A percentile compares a stretch with the other conserved stretches of the same genome.
Conservation (phyloP, 805 yeast genomes). For the Saccharomycopsis oosterbeekiorum region DNA sequence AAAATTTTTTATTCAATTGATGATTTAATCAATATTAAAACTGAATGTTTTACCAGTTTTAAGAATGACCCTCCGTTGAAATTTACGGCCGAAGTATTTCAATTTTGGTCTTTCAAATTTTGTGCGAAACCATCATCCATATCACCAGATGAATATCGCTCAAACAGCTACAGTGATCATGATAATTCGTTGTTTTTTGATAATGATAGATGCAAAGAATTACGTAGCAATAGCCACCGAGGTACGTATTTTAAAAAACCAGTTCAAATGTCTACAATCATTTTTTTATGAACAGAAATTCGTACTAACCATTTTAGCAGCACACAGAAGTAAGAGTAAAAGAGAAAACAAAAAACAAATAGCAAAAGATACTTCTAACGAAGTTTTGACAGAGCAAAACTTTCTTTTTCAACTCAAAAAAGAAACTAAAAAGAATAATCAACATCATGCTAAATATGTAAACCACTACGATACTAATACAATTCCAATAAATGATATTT, state of each 20-base stretch:
- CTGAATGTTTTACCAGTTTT: neutral
- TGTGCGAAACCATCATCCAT: neutral
- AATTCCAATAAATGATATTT: neutral
- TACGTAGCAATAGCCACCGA: neutral
- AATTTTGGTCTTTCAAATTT: neutral
- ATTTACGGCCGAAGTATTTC: neutral
- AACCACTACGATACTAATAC: neutral
- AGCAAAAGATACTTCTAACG: neutral
- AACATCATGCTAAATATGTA: neutral
- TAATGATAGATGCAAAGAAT: neutral
- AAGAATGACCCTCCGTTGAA: neutral
- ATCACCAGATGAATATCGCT: neutral
- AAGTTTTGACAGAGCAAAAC: neutral
- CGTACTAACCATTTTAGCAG: neutral
- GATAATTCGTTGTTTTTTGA: neutral
- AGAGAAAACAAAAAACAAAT: neutral
- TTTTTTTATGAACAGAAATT: neutral
- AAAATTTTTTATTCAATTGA: neutral
- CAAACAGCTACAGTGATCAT: neutral
- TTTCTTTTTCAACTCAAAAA: neutral
- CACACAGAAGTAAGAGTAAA: neutral
- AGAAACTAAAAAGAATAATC: neutral
- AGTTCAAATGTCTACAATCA: neutral
- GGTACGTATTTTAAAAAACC: neutral
- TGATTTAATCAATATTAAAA: neutral